A percentile compares a stretch with the other conserved stretches of the same genome.
Conservation (phyloP, 176 grass and related monocot genomes). For the Raddia distichophylla region DNA sequence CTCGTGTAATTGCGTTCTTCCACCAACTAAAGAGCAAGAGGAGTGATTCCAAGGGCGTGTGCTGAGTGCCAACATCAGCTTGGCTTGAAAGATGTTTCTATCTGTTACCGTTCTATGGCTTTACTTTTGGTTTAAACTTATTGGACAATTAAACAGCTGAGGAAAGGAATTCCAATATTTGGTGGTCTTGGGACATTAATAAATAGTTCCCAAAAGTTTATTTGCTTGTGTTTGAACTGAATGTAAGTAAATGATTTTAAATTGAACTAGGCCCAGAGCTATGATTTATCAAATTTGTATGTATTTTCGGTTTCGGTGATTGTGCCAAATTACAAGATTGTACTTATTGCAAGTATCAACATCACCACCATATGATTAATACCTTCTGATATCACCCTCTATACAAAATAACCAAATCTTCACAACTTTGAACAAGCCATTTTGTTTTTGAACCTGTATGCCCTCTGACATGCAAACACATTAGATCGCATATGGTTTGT, state of each 20-base stretch:
- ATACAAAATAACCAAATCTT: background rate
- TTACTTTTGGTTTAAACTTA: background rate
- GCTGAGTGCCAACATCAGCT: background rate
- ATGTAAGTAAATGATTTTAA: background rate
- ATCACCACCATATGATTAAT: background rate
- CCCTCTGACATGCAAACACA: background rate
- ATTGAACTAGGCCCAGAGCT: background rate
- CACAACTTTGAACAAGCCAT: background rate
- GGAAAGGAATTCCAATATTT: background rate
- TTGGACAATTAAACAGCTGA: background rate
- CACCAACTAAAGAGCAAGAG: too few relatives aligned
- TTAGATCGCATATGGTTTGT: background rate
- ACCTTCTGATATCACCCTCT: background rate
- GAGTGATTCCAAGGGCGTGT: too few relatives aligned
- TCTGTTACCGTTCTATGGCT: background rate
- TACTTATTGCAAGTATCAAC: background rate
- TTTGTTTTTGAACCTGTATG: background rate
- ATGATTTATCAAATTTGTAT: background rate
- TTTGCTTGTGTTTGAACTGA: background rate
- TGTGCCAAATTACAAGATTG: background rate
- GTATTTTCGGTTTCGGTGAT: background rate
- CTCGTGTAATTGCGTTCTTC: too few relatives aligned
- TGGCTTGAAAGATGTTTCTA: background rate
- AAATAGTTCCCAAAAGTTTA: background rate
- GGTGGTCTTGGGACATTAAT: background rate